Conservation (phyloP, 345 rosid species). For the Sonneratia caseolaris region DNA sequence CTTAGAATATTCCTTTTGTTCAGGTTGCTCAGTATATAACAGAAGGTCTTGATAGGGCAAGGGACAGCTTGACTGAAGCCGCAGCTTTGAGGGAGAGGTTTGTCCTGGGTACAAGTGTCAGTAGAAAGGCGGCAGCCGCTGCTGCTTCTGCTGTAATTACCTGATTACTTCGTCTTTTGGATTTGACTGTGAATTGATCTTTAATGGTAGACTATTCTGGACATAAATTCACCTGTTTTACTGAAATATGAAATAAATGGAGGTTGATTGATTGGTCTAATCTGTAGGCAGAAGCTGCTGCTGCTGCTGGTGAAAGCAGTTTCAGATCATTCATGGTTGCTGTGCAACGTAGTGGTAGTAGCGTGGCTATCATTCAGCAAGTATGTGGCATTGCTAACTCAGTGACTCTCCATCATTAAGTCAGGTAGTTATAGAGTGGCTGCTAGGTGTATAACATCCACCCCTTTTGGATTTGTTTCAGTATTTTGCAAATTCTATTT, state of each 20-base stretch:
- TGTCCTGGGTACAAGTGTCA: too few species aligned
- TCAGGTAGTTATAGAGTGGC: conserved; percentile 6
- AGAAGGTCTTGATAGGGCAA: conserved; percentile 93
- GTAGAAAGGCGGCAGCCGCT: conserved; percentile 43
- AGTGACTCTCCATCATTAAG: neutral
- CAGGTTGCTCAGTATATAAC: conserved; percentile 88
- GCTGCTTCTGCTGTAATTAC: conserved; percentile 29
- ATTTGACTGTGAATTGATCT: neutral
- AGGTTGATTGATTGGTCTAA: conserved; percentile 20
- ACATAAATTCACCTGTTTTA: neutral
- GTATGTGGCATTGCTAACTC: conserved; percentile 25
- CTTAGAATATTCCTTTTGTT: conserved; percentile 18
- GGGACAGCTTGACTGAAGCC: conserved; percentile 87
- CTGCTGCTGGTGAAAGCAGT: conserved; percentile 99
- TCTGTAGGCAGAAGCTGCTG: conserved; percentile 95
- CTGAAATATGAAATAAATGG: neutral
- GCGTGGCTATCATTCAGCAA: conserved; percentile 95
- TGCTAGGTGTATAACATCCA: conserved; percentile 1
- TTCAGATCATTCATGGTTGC: conserved; percentile 99
- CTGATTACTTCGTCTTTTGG: neutral
- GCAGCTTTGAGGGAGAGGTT: conserved; percentile 16
- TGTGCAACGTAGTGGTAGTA: conserved; percentile 93
- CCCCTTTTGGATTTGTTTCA: conserved; percentile 14
- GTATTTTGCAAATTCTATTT: conserved; percentile 94
- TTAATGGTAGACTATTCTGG: neutral